Base-by-base conservation (phyloP, 1,284 basidiomycete species). In the Cerrena zonata region DNA sequence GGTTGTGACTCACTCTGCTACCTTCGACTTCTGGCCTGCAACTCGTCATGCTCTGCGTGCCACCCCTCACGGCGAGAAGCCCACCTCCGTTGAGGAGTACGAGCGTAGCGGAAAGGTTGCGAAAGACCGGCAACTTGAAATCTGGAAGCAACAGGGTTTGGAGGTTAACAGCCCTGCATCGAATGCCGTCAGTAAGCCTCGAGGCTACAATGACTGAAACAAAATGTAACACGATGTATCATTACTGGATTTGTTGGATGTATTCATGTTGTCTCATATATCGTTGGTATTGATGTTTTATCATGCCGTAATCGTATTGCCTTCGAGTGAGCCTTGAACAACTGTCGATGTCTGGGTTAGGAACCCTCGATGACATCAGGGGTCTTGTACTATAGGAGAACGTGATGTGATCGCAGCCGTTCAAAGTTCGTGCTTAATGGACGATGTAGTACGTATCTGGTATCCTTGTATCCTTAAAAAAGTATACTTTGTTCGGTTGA, bases 41-140 rank as follows among this genome's bases (percentile, higher is more conserved):
- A 79, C 75, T 42, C 78, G 89, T 46, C 89, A 91, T 62, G 89
- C 86, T 5, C 70, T 91, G 42, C 80, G 89, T 46, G 83, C 84
- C n/a, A 91, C 89, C 2, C 89, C 89, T 45, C 86, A 86, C 56
- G 90, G 81, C 22, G 87, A 91, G 66, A 77, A 76, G 51, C 89
- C 89, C 2, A 72, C 75, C 19, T 87, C 84, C 0, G 89, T 91
- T n/a, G 78, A 72, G 38, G 84, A 82, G 42, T 91, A 89, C 62
- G 88, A 91, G 67, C 65, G 65, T 42, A 61, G 73, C 57, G 83
- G 84, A n/a, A 82, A 81, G 62, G 60, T 70, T 41, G 83, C 84
- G 1, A 79, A 80, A 56, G 84, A 88, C 65, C 70, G 80, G 39
- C 82, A 84, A 66, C 53, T 79, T 26, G 84, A 80, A 58, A 71